These are phyloP conservation scores for Talaromyces sp. DNA, from an alignment of 2,329 filamentous ascomycete species.

Conservation along the genomic window DNA sequence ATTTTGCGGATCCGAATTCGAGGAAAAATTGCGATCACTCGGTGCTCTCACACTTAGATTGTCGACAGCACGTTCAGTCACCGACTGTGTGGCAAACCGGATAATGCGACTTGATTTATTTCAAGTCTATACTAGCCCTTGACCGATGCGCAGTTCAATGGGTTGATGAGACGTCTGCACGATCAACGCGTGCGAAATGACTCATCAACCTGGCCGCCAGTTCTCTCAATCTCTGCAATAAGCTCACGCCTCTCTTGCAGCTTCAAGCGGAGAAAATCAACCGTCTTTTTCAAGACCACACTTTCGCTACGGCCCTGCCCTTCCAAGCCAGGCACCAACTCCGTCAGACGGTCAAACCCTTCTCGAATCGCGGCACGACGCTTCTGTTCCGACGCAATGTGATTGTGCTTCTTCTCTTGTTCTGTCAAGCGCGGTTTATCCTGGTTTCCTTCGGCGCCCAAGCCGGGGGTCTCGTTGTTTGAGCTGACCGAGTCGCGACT, in stretches of 20 bases:
- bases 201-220: conserved; percentile 52
- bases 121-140: neutral
- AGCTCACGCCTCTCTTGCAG: conserved; percentile 55
- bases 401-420: conserved; percentile 67
- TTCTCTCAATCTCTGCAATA: conserved; percentile 54
- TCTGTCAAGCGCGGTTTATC: conserved; percentile 63
- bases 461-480: conserved; percentile 18
- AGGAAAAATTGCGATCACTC: neutral
- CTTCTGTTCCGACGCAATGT: conserved; percentile 62
- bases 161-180: neutral
- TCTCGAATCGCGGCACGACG: conserved; percentile 70
- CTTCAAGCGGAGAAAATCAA: conserved; percentile 60
- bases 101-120: neutral
- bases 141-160: neutral
- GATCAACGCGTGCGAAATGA: conserved; percentile 28
- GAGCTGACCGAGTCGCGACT: conserved; percentile 13
- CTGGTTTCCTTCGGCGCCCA: conserved; percentile 24
- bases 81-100: neutral
- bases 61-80: neutral
- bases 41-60: neutral
- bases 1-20: no score
- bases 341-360: conserved; percentile 75
- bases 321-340: conserved; percentile 73
- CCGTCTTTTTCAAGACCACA: conserved; percentile 68
- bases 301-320: conserved; percentile 82